phyloP scores from a whole-genome alignment of 192 early-diverging fungal genomes.

The Backusella psychrophila region DNA sequence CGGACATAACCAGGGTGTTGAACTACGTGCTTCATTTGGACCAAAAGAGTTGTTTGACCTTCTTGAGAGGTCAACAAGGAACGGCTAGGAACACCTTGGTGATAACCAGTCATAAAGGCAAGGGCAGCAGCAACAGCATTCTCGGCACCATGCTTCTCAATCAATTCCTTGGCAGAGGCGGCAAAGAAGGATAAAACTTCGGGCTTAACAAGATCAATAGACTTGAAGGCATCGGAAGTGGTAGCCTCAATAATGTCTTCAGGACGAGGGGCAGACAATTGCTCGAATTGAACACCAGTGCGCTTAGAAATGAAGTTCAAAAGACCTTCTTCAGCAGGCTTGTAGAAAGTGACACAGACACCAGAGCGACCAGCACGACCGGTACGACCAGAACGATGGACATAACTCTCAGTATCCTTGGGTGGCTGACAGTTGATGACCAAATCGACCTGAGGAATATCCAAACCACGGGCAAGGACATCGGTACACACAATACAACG shows the following conservation, averaged over 20 bases:
- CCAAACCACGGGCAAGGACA: slow-evolving; percentile 92
- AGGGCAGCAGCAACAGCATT: slow-evolving; percentile 82
- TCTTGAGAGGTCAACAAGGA: slow-evolving; percentile 84
- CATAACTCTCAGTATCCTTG: slow-evolving; percentile 90
- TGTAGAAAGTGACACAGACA: slow-evolving; percentile 92
- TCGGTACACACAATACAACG: slow-evolving; percentile 90
- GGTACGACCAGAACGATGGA: slow-evolving; percentile 94
- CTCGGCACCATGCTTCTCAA: slow-evolving; percentile 67
- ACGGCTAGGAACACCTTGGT: slow-evolving; percentile 77
- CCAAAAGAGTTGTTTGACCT: slow-evolving; percentile 78
- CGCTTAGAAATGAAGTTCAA: slow-evolving; percentile 71
- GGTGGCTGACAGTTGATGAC: slow-evolving; percentile 97
- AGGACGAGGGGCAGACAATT: slow-evolving; percentile 83
- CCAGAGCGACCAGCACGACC: slow-evolving; percentile 89
- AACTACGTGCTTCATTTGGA: slow-evolving; percentile 63
- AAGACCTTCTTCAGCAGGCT: slow-evolving; percentile 81
- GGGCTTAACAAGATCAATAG: slow-evolving; percentile 65
- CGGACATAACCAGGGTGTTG: slow-evolving; percentile 84
- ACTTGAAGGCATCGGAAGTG: slow-evolving; percentile 72
- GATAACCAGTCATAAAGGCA: slow-evolving; percentile 85
- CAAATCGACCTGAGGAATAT: slow-evolving; percentile 95
- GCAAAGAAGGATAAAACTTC: slow-evolving; percentile 79
- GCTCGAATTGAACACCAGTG: slow-evolving; percentile 80
- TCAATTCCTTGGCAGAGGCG: slow-evolving; percentile 68
- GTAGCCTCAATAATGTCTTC: slow-evolving; percentile 85